These are phyloP conservation scores for Schwanniomyces occidentalis DNA, from an alignment of 805 yeast species.

Conservation along the genomic window DNA sequence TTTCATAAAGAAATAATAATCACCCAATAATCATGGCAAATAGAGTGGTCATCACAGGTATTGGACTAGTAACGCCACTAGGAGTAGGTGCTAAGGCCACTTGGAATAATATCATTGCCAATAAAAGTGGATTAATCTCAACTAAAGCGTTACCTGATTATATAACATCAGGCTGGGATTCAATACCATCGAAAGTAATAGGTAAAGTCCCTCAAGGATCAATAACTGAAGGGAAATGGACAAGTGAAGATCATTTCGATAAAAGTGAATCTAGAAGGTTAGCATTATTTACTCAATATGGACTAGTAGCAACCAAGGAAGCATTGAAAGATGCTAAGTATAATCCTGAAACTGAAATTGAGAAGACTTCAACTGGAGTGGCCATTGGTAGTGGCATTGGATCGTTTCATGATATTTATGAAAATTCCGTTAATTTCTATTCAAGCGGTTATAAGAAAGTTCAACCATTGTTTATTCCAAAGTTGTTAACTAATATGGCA, in stretches of 20 bases:
- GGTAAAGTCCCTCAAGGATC: slow-evolving; percentile 67
- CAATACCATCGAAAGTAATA: slow-evolving; percentile 70
- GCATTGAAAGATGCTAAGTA: slow-evolving; percentile 72
- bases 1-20: no score
- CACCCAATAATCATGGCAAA: slow-evolving; percentile 19
- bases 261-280: slow-evolving; percentile 57
- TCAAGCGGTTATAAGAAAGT: slow-evolving; percentile 59
- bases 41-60: slow-evolving; percentile 89
- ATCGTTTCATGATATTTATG: slow-evolving; percentile 70
- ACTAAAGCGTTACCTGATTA: slow-evolving; percentile 44
- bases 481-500: slow-evolving; percentile 86
- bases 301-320: slow-evolving; percentile 71
- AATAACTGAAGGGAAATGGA: slow-evolving; percentile 50
- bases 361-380: slow-evolving; percentile 55
- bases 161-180: slow-evolving; percentile 46
- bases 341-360: slow-evolving; percentile 38
- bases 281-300: slow-evolving; percentile 76
- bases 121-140: slow-evolving; percentile 60
- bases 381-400: slow-evolving; percentile 96
- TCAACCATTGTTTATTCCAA: slow-evolving; percentile 86
- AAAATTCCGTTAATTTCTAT: slow-evolving; percentile 54
- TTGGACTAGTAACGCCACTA: slow-evolving; percentile 84
- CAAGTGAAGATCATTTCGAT: slow-evolving; percentile 48
- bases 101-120: slow-evolving; percentile 55
- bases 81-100: slow-evolving; percentile 63